A percentile compares a stretch with the other conserved stretches of the same genome.
These are phyloP conservation scores for Clarireedia homoeocarpa DNA, from an alignment of 2,329 filamentous ascomycete species.

Conservation along the genomic window DNA sequence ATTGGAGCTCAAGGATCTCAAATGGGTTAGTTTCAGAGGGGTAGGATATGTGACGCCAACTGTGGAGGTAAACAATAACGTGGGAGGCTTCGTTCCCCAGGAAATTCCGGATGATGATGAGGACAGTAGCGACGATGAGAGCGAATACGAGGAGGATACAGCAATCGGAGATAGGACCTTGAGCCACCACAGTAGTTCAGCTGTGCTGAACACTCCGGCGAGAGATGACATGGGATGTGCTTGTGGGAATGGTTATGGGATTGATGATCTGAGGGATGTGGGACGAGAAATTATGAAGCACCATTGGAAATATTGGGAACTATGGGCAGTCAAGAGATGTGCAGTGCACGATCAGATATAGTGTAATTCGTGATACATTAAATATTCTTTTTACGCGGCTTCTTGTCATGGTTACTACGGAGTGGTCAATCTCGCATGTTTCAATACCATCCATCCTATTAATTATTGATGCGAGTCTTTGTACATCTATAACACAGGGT, in stretches of 20 bases:
- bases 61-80: neutral
- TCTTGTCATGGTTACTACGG: neutral
- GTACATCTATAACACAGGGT: no score
- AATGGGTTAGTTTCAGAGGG: conserved; percentile 54
- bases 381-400: no score
- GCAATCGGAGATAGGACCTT: conserved; percentile 1
- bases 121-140: neutral
- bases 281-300: neutral
- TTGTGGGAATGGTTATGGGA: conserved; percentile 1
- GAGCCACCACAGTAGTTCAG: conserved; percentile 7
- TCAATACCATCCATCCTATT: no score
- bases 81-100: neutral
- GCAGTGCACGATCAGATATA: conserved; percentile 1
- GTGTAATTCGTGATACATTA: neutral
- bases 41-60: conserved; percentile 44
- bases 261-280: neutral
- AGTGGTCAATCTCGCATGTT: neutral
- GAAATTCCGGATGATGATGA: neutral
- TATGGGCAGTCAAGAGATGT: conserved; percentile 9
- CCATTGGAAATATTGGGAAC: conserved; percentile 10
- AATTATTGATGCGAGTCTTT: no score
- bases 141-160: conserved; percentile 2
- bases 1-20: conserved; percentile 46
- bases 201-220: neutral
- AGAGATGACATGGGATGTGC: conserved; percentile 2